Conservation (phyloP, 164 flowering plant genomes). For the Santalum album region DNA sequence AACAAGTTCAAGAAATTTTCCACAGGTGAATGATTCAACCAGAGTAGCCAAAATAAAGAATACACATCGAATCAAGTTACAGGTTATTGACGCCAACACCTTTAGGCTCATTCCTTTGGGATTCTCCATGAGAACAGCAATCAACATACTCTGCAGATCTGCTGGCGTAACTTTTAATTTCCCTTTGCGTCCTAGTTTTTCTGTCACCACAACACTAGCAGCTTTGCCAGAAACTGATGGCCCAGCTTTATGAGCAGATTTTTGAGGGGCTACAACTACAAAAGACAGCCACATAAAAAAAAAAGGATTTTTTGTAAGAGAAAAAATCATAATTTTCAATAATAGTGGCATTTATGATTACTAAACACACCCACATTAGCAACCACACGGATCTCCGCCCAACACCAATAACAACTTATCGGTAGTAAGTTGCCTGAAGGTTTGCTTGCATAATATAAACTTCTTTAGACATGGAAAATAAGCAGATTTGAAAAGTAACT, state of each 20-base stretch:
- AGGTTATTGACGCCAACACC: slow-evolving; percentile 26
- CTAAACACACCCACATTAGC: no score
- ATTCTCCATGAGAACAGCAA: slow-evolving; percentile 50
- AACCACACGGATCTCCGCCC: no score
- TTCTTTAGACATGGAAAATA: no score
- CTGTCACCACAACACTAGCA: slow-evolving; percentile 16
- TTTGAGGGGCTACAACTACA: slow-evolving; percentile 44
- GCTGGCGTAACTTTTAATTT: slow-evolving; percentile 25
- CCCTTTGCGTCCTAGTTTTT: slow-evolving; percentile 26
- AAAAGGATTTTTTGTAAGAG: no score
- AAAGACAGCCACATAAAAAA: background rate
- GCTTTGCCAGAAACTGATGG: slow-evolving; percentile 27
- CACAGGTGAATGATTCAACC: no score
- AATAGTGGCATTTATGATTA: no score
- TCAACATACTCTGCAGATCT: slow-evolving; percentile 53
- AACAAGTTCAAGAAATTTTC: no score
- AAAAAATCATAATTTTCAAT: no score
- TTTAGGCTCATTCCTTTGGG: slow-evolving; percentile 82
- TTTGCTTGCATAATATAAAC: no score
- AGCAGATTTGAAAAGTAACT: no score
- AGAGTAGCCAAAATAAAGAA: background rate
- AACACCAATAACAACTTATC: no score
- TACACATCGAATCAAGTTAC: background rate
- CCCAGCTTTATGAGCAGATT: slow-evolving; percentile 41
- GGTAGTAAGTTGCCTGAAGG: no score